A percentile compares a stretch with the other conserved stretches of the same genome.
These are phyloP conservation scores for Chlorociboria aeruginascens DNA, from an alignment of 495 filamentous ascomycete genomes.

Conservation along the genomic window DNA sequence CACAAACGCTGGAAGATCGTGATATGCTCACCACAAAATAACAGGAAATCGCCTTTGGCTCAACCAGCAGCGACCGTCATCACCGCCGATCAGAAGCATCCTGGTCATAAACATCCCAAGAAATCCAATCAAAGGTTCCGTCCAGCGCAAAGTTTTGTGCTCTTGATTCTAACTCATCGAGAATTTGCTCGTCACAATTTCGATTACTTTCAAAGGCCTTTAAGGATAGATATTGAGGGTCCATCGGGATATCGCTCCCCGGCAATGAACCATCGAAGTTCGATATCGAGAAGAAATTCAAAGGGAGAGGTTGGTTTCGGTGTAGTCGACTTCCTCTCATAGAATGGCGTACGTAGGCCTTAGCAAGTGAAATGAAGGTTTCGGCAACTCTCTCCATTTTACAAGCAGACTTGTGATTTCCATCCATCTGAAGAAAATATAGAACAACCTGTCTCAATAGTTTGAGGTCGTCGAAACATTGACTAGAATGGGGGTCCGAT, in stretches of 20 bases:
- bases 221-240: not conserved
- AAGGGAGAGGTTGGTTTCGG: not conserved
- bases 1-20: too few relatives aligned
- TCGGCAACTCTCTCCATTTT: conserved; percentile 7
- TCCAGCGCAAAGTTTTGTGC: not conserved
- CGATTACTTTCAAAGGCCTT: not conserved
- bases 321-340: not conserved
- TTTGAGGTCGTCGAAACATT: conserved; percentile 1
- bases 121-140: conserved; percentile 3
- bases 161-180: not conserved
- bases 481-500: not conserved
- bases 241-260: not conserved
- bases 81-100: too few relatives aligned
- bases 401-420: conserved; percentile 1
- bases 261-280: not conserved
- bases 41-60: too few relatives aligned
- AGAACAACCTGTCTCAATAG: conserved; percentile 4
- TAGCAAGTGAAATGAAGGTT: not conserved
- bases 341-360: conserved; percentile 1
- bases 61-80: too few relatives aligned
- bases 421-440: conserved; percentile 18
- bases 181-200: not conserved
- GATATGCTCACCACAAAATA: too few relatives aligned
- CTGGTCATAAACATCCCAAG: not conserved
- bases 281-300: conserved; percentile 2